A percentile compares a stretch with the other conserved stretches of the same genome.
Conservation (phyloP, 1,284 basidiomycete species). For the Singerocomus rubriflavus region DNA sequence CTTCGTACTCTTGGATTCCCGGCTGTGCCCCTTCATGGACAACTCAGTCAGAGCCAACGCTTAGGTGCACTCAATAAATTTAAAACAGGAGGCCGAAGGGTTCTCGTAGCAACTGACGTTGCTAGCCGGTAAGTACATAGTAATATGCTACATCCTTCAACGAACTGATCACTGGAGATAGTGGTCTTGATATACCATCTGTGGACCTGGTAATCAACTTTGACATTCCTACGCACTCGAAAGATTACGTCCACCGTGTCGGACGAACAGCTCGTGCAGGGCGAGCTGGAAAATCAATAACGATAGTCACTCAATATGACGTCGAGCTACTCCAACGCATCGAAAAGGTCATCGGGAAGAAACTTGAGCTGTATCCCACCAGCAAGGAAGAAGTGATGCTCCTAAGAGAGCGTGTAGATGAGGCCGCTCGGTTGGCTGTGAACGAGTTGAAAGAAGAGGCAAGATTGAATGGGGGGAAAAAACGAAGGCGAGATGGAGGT, state of each 20-base stretch:
- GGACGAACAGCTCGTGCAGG: conserved; percentile 97
- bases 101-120: conserved; percentile 96
- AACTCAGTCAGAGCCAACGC: conserved; percentile 91
- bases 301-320: conserved; percentile 97
- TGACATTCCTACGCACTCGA: conserved; percentile 97
- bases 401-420: conserved; percentile 85
- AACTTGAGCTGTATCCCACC: conserved; percentile 88
- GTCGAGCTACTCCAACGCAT: conserved; percentile 96
- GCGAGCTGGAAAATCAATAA: conserved; percentile 92
- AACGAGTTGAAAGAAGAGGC: conserved; percentile 74
- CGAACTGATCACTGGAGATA: conserved; percentile 28
- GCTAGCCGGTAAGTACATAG: conserved; percentile 72
- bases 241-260: conserved; percentile 99
- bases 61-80: conserved; percentile 96
- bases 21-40: conserved; percentile 94
- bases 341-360: conserved; percentile 88
- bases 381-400: conserved; percentile 91
- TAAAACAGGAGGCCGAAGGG: conserved; percentile 88
- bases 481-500: conserved; percentile 48
- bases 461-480: conserved; percentile 50
- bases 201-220: conserved; percentile 99
- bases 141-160: conserved; percentile 1
- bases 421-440: conserved; percentile 83
- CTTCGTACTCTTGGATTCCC: conserved; percentile 91
- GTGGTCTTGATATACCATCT: conserved; percentile 94